phyloP scores from a whole-genome alignment of 192 early-diverging fungal species.

The Backusella parvicylindrica region DNA sequence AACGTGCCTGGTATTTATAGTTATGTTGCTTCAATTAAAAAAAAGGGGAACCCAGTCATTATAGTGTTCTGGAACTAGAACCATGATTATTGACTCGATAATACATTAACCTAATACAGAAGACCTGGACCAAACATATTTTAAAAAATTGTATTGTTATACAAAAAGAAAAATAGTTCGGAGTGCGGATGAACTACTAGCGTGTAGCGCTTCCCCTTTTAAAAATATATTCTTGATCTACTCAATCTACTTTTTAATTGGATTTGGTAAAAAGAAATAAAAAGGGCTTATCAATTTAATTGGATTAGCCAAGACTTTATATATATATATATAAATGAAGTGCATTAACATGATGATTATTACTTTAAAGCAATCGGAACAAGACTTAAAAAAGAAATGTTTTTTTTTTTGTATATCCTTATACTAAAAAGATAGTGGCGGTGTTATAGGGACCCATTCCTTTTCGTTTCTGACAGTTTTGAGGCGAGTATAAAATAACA shows the following conservation, averaged over 20 bases:
- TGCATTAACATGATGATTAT: neutral
- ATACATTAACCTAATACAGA: neutral
- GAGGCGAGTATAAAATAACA: neutral
- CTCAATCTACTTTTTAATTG: neutral
- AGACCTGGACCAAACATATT: neutral
- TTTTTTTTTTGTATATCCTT: neutral
- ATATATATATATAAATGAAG: neutral
- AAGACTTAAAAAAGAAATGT: neutral
- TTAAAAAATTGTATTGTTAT: neutral
- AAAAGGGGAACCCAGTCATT: neutral
- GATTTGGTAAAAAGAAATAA: neutral
- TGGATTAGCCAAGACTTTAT: neutral
- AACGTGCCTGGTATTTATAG: slow-evolving; percentile 1
- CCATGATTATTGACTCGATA: neutral
- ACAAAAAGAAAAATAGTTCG: neutral
- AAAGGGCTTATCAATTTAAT: neutral
- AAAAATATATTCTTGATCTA: neutral
- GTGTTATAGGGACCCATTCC: neutral
- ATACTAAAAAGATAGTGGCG: neutral
- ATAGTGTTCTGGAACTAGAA: neutral
- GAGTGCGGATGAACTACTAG: neutral
- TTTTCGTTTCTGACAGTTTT: neutral
- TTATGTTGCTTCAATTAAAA: neutral
- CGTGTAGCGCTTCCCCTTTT: neutral
- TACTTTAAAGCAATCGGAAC: neutral